phyloP scores from a whole-genome alignment of 2,329 filamentous ascomycete genomes.

The Davidsoniella eucalypti region DNA sequence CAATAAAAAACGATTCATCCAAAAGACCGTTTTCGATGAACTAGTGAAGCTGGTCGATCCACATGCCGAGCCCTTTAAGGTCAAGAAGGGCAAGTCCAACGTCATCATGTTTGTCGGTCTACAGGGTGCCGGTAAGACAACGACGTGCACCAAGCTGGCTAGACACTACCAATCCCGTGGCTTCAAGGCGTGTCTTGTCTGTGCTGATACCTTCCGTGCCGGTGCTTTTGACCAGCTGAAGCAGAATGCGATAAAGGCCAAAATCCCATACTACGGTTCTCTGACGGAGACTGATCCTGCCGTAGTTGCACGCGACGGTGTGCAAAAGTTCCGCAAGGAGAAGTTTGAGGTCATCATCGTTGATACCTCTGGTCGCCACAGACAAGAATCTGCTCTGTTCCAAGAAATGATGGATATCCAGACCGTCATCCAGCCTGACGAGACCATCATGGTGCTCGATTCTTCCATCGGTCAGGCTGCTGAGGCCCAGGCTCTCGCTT shows the following conservation, averaged over 20 bases:
- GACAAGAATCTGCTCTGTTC: conserved; percentile 88
- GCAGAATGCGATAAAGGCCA: conserved; percentile 96
- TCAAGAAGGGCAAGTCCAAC: conserved; percentile 88
- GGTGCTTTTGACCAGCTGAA: conserved; percentile 97
- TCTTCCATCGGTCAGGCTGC: conserved; percentile 93
- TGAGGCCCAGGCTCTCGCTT: conserved; percentile 84
- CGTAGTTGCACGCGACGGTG: conserved; percentile 82
- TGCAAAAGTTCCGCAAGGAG: conserved; percentile 98
- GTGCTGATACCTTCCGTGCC: conserved; percentile 94
- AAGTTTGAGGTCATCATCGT: conserved; percentile 97
- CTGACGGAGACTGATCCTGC: conserved; percentile 93
- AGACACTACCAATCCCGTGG: conserved; percentile 87
- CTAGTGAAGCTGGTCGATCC: conserved; percentile 91
- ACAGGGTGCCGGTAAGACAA: conserved; percentile 95
- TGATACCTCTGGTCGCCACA: conserved; percentile 86
- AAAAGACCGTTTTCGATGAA: conserved; percentile 95
- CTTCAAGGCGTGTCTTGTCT: conserved; percentile 85
- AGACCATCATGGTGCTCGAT: conserved; percentile 97
- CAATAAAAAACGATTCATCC: conserved; percentile 97
- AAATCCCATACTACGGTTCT: conserved; percentile 96
- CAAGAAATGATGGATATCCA: conserved; percentile 98
- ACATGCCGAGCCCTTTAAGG: conserved; percentile 87
- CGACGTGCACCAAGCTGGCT: conserved; percentile 92
- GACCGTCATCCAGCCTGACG: conserved; percentile 66
- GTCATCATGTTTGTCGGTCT: conserved; percentile 99